Evolutionary conservation across 129 eudicot species (phyloP), one percentile per base, ranked within the genome.

Genomic region (Centrapalus pauciflorus): DNA sequence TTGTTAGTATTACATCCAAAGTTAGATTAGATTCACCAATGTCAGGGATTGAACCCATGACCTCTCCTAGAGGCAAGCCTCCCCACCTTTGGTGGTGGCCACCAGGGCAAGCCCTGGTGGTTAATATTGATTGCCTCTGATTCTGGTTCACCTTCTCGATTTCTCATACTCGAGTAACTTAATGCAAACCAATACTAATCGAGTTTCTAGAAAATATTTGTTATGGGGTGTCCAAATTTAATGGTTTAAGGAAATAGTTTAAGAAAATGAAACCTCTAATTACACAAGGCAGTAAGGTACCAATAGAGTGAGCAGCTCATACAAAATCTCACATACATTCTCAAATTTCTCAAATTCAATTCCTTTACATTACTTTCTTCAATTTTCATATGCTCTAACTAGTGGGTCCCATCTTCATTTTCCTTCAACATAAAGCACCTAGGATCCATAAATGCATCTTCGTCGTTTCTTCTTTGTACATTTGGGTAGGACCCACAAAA

Each of bases 121-220:
- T n/a, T n/a, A n/a, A n/a, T n/a, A n/a, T n/a, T n/a, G n/a, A n/a
- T n/a, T n/a, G n/a, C n/a, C n/a, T n/a, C n/a, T n/a, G n/a, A n/a
- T n/a, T n/a, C n/a, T n/a, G n/a, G n/a, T n/a, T n/a, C n/a, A n/a
- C n/a, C n/a, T n/a, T n/a, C n/a, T n/a, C n/a, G n/a, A n/a, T n/a
- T n/a, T n/a, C n/a, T n/a, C n/a, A n/a, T n/a, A n/a, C n/a, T n/a
- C n/a, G n/a, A n/a, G n/a, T n/a, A n/a, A n/a, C n/a, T n/a, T n/a
- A n/a, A n/a, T n/a, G n/a, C n/a, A n/a, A 43, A 46, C 16, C 28
- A 6, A 45, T 46, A 19, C 5, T 19, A 28, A 26, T 33, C 45
- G 28, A 67, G 48, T 67, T 68, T 48, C 54, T 16, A 14, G 12
- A n/a, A n/a, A n/a, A n/a, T n/a, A n/a, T n/a, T n/a, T n/a, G n/a